A percentile compares a stretch with the other conserved stretches of the same genome.
Evolutionary conservation across 768 basidiomycete species (phyloP).

Genomic region (Cantharellus anzutake): DNA sequence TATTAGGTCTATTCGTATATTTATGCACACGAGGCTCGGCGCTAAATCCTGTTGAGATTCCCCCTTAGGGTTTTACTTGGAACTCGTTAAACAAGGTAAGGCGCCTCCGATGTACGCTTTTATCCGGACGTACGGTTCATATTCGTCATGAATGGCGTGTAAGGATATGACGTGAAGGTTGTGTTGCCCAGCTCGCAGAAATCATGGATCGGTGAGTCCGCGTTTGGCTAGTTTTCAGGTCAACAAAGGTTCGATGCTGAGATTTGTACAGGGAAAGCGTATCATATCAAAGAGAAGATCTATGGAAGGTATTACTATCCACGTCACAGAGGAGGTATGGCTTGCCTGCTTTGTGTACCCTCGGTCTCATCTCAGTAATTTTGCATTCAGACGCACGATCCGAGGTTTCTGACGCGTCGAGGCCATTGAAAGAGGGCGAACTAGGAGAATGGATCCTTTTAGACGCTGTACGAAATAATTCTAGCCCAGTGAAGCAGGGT

Average conservation of each 20-base stretch:
- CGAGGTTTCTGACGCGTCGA: slow-evolving; percentile 37
- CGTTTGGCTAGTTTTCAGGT: background rate
- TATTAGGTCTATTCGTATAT: slow-evolving; percentile 13
- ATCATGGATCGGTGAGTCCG: slow-evolving; percentile 60
- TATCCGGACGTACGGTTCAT: background rate
- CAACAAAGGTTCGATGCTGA: background rate
- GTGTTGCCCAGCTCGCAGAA: slow-evolving; percentile 67
- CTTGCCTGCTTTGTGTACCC: too few relatives aligned
- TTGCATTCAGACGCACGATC: slow-evolving; percentile 34
- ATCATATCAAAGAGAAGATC: slow-evolving; percentile 55
- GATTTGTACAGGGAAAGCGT: slow-evolving; percentile 48
- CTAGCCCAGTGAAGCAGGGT: background rate
- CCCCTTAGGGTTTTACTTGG: slow-evolving; percentile 39
- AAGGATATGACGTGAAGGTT: slow-evolving; percentile 66
- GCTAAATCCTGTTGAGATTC: background rate
- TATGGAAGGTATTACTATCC: slow-evolving; percentile 66
- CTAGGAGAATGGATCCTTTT: slow-evolving; percentile 82
- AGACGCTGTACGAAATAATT: slow-evolving; percentile 39
- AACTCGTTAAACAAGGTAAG: slow-evolving; percentile 42
- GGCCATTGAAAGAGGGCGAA: slow-evolving; percentile 59
- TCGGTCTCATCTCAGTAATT: too few relatives aligned
- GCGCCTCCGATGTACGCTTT: slow-evolving; percentile 6
- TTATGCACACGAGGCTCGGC: background rate
- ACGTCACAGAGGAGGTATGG: slow-evolving; percentile 13
- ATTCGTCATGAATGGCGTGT: background rate